A percentile compares a stretch with the other conserved stretches of the same genome.
phyloP scores from a whole-genome alignment of 179 eudicot species.

The Drosera spatulata region DNA sequence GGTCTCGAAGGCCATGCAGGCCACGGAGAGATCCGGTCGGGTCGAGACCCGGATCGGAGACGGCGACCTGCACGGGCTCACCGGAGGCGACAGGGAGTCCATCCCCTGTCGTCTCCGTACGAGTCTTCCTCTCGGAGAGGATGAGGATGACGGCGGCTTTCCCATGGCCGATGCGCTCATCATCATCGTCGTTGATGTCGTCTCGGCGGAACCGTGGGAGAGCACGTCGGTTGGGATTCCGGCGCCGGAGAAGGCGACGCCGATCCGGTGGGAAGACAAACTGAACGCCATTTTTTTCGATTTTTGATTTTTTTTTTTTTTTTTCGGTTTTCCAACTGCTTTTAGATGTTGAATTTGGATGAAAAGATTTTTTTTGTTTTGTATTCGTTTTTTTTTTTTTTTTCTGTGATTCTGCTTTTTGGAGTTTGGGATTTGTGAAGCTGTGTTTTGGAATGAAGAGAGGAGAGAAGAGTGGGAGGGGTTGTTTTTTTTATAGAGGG shows the following conservation, averaged over 20 bases:
- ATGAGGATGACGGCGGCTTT: constrained; percentile 38
- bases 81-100: constrained; percentile 44
- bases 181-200: constrained; percentile 10
- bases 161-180: constrained; percentile 38
- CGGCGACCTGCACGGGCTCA: constrained; percentile 25
- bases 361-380: neutral
- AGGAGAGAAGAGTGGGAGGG: too few species aligned
- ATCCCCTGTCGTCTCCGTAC: constrained; percentile 9
- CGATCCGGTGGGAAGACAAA: constrained; percentile 41
- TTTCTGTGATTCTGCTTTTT: too few species aligned
- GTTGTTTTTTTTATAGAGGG: too few species aligned
- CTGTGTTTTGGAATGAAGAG: too few species aligned
- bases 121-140: constrained; percentile 1
- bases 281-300: constrained; percentile 51
- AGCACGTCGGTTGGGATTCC: neutral
- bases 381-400: too few species aligned
- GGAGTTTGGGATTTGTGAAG: too few species aligned
- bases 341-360: too few species aligned
- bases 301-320: neutral
- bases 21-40: constrained; percentile 20
- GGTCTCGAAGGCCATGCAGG: constrained; percentile 18
- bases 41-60: constrained; percentile 11
- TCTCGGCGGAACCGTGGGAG: neutral
- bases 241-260: constrained; percentile 19
- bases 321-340: neutral